These are phyloP conservation scores for Carex kokanica DNA, from an alignment of 176 grass and related monocot species.

Conservation along the genomic window DNA sequence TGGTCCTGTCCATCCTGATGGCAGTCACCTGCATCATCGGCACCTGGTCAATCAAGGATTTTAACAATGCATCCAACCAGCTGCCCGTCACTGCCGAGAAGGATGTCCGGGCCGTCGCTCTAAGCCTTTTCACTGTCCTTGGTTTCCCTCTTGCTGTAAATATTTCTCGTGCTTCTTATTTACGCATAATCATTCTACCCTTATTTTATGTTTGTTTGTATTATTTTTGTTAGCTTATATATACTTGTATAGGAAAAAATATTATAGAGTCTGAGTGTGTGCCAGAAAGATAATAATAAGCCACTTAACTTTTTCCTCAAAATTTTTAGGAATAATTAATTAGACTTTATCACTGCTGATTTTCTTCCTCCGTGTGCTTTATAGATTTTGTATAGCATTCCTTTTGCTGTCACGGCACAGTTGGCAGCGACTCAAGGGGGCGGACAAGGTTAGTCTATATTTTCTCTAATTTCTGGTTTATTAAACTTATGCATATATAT, in stretches of 20 bases:
- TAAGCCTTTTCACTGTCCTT: constrained; percentile 59
- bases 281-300: background rate
- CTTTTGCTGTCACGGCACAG: constrained; percentile 74
- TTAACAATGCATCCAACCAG: constrained; percentile 42
- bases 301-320: background rate
- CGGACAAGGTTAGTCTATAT: constrained; percentile 55
- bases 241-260: background rate
- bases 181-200: background rate
- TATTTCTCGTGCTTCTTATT: background rate
- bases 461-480: background rate
- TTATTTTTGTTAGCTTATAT: background rate
- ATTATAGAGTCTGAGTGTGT: background rate
- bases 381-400: constrained; percentile 79
- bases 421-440: constrained; percentile 49
- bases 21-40: constrained; percentile 58
- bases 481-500: background rate
- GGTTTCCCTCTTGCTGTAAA: constrained; percentile 78
- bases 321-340: background rate
- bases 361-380: background rate
- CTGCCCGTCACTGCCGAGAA: constrained; percentile 42
- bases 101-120: constrained; percentile 41
- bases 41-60: constrained; percentile 62
- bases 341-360: background rate
- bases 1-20: constrained; percentile 55
- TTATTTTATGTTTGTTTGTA: background rate